Conservation (phyloP, 129 eudicot genomes). For the Flaveria sonorensis region DNA sequence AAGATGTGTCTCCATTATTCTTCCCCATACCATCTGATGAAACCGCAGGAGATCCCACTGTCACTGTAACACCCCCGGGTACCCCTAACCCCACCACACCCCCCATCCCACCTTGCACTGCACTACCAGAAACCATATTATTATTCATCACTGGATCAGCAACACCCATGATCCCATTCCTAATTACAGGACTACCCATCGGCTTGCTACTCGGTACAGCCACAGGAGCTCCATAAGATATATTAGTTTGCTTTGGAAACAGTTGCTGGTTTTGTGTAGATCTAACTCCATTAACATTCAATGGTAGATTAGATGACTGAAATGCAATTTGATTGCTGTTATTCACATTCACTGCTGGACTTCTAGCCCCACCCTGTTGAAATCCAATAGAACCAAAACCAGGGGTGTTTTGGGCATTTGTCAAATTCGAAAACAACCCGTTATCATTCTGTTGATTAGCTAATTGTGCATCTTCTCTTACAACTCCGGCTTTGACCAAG, state of each 20-base stretch:
- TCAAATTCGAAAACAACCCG: conserved; percentile 51
- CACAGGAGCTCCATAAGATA: conserved; percentile 64
- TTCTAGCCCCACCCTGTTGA: conserved; percentile 47
- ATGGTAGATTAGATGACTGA: conserved; percentile 54
- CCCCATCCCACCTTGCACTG: conserved; percentile 46
- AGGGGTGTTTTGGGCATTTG: conserved; percentile 45
- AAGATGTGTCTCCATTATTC: conserved; percentile 81
- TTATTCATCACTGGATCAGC: conserved; percentile 31
- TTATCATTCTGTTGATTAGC: conserved; percentile 37
- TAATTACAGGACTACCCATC: conserved; percentile 56
- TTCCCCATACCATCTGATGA: conserved; percentile 82
- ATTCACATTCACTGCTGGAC: conserved; percentile 13
- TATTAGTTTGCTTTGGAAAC: conserved; percentile 68
- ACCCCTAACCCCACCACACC: conserved; percentile 55
- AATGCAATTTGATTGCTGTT: conserved; percentile 48
- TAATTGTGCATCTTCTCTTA: conserved; percentile 68
- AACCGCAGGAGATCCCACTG: conserved; percentile 70
- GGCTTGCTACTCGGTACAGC: conserved; percentile 50
- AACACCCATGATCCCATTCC: conserved; percentile 62
- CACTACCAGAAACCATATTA: conserved; percentile 20
- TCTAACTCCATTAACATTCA: conserved; percentile 68
- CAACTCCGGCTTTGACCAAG: conserved; percentile 88
- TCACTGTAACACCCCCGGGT: conserved; percentile 55
- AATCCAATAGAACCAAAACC: conserved; percentile 50
- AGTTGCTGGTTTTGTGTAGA: conserved; percentile 52